Base-by-base conservation (phyloP, 306 rosid species). In the Betula pendula region DNA sequence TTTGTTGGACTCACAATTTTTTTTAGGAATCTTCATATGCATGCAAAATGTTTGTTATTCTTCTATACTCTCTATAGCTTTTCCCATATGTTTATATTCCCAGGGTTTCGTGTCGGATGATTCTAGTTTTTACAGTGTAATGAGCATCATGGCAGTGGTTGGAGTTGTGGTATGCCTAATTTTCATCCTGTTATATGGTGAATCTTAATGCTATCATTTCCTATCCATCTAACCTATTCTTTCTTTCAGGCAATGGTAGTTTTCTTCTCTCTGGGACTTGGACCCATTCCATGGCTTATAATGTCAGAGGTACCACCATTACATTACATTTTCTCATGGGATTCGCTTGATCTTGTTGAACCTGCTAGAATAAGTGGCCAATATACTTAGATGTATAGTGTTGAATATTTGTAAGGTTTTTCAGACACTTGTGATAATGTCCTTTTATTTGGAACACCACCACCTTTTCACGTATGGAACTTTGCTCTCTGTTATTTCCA, bases 261-360 rank as follows among this genome's bases (percentile, higher is more conserved):
- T 75, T 17, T 90, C 43, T 95, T 95, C 86, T 95, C 99, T 70
- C 72, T 95, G 80, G 99, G 99, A 78, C 0, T 95, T 72, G 99
- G 99, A 83, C 96, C 96, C 73, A 95, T 95, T 87, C 99, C 99
- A 70, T 95, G 97, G 99, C 73, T 95, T 77, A 95, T 95, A 89
- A 95, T 95, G 97, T 95, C 99, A 19, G 99, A 95, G 97, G 99
- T 95, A 92, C 75, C 80, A 24, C 38, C 49, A 50, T 59, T 49
- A 55, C 75, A 17, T 33, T 59, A 14, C 14, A 24, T 51, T 73
- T 50, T 20, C 4, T 13, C 27, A 51, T 3, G 2, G 5, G 16
- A 22, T 19, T 63, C 76, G 31, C 27, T 75, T 65, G 20, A 29
- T 71, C 24, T 51, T 45, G 25, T 62, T n/a, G 17, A 16, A 60